These are phyloP conservation scores for Tinospora cordifolia DNA, from an alignment of 164 flowering plant genomes.

Conservation along the genomic window DNA sequence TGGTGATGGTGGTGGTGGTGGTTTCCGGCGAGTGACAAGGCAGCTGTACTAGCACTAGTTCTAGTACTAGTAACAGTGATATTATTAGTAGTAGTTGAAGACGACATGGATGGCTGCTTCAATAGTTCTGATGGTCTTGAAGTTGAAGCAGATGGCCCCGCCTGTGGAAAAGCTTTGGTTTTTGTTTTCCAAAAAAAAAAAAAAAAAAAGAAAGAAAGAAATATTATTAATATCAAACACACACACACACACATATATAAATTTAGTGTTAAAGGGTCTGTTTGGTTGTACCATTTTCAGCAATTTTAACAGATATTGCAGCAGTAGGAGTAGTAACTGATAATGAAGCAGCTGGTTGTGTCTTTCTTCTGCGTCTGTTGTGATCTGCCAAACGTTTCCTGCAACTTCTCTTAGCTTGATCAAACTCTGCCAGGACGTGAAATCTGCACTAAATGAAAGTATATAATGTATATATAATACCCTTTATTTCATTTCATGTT, in stretches of 20 bases:
- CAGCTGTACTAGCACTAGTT: background rate
- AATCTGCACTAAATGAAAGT: slow-evolving; percentile 17
- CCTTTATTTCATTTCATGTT: background rate
- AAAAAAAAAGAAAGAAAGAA: background rate
- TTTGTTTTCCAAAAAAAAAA: too few relatives aligned
- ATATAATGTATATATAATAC: background rate
- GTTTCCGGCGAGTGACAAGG: background rate
- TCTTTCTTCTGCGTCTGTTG: slow-evolving; percentile 30
- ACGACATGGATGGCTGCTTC: slow-evolving; percentile 5
- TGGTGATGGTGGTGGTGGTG: background rate
- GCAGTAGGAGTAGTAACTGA: slow-evolving; percentile 1
- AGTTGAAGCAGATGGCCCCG: slow-evolving; percentile 10
- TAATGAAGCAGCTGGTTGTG: background rate
- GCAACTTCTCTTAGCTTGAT: slow-evolving; percentile 31
- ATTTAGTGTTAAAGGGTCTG: background rate
- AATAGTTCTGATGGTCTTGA: background rate
- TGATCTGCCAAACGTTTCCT: slow-evolving; percentile 32
- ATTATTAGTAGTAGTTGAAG: slow-evolving; percentile 7
- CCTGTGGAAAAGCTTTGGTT: slow-evolving; percentile 9
- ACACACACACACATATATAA: too few relatives aligned
- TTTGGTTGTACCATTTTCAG: slow-evolving; percentile 13
- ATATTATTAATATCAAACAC: background rate
- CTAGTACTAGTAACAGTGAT: background rate
- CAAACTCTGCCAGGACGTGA: slow-evolving; percentile 30
- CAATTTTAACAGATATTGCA: background rate